These are phyloP conservation scores for Microcos paniculata DNA, from an alignment of 345 rosid species.

Conservation along the genomic window DNA sequence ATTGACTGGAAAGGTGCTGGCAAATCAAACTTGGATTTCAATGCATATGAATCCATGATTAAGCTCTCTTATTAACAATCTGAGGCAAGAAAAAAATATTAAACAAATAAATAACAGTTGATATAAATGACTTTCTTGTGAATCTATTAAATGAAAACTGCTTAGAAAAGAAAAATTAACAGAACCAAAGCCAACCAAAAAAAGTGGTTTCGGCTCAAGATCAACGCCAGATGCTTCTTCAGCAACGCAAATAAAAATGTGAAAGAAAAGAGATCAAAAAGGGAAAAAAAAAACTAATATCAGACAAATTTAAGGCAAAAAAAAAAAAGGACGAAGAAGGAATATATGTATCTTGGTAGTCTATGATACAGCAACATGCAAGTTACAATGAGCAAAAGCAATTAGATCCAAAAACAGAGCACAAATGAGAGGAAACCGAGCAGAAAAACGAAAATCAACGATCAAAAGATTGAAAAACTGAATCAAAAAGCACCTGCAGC, in stretches of 20 bases:
- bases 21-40: conserved; percentile 77
- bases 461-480: conserved; percentile 4
- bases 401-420: conserved; percentile 20
- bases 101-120: not conserved
- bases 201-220: not conserved
- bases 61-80: conserved; percentile 11
- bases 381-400: not conserved
- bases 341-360: not conserved
- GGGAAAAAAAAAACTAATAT: too few species aligned
- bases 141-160: not conserved
- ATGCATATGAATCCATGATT: conserved; percentile 64
- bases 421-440: conserved; percentile 1
- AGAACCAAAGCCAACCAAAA: not conserved
- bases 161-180: not conserved
- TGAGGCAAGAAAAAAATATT: conserved; percentile 6
- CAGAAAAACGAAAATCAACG: conserved; percentile 8
- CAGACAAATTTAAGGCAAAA: not conserved
- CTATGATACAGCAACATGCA: not conserved
- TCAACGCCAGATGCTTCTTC: not conserved
- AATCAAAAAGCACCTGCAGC: conserved; percentile 40
- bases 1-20: conserved; percentile 67
- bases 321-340: not conserved
- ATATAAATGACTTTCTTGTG: not conserved
- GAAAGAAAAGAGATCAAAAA: too few species aligned
- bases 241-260: not conserved